Percentiles rank a stretch among this genome's conserved stretches.
Evolutionary conservation across 106 monocot species (phyloP).

Genomic region (Ottelia alismoides): DNA sequence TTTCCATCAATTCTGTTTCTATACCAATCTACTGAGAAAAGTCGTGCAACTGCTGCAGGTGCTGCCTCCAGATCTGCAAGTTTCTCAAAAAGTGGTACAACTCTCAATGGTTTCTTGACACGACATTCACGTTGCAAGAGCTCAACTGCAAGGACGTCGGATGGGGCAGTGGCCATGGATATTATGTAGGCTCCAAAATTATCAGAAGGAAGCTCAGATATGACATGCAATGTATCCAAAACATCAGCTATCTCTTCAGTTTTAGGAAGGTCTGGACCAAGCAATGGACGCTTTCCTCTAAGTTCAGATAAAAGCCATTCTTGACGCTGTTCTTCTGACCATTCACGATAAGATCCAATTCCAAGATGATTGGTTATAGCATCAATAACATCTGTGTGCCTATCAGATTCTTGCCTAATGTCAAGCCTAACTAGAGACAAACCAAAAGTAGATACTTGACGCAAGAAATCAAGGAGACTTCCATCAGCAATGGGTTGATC

Average conservation of each 20-base stretch:
- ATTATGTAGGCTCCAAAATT: slow-evolving; percentile 71
- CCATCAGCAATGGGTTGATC: slow-evolving; percentile 80
- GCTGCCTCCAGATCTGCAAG: slow-evolving; percentile 74
- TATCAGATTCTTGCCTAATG: slow-evolving; percentile 92
- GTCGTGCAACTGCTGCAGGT: slow-evolving; percentile 52
- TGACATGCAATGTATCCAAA: slow-evolving; percentile 50
- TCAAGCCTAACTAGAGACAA: slow-evolving; percentile 78
- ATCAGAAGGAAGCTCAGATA: slow-evolving; percentile 63
- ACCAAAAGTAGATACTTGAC: slow-evolving; percentile 90
- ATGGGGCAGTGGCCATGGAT: slow-evolving; percentile 71
- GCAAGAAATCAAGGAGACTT: slow-evolving; percentile 78
- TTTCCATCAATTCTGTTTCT: slow-evolving; percentile 62
- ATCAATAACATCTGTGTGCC: slow-evolving; percentile 82
- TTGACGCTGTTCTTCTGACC: slow-evolving; percentile 78
- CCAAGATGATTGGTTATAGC: slow-evolving; percentile 74
- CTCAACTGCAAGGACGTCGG: slow-evolving; percentile 77
- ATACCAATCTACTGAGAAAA: slow-evolving; percentile 69
- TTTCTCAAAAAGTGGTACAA: slow-evolving; percentile 75
- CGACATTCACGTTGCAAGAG: slow-evolving; percentile 61
- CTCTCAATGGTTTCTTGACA: slow-evolving; percentile 54
- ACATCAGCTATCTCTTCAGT: slow-evolving; percentile 76
- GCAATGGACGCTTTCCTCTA: slow-evolving; percentile 61
- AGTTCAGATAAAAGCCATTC: slow-evolving; percentile 73
- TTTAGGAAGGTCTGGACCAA: slow-evolving; percentile 51
- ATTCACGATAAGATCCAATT: slow-evolving; percentile 75